A percentile compares a stretch with the other conserved stretches of the same genome.
Conservation (phyloP, 352 stramenopile species). For the Saprolegnia diclina region DNA sequence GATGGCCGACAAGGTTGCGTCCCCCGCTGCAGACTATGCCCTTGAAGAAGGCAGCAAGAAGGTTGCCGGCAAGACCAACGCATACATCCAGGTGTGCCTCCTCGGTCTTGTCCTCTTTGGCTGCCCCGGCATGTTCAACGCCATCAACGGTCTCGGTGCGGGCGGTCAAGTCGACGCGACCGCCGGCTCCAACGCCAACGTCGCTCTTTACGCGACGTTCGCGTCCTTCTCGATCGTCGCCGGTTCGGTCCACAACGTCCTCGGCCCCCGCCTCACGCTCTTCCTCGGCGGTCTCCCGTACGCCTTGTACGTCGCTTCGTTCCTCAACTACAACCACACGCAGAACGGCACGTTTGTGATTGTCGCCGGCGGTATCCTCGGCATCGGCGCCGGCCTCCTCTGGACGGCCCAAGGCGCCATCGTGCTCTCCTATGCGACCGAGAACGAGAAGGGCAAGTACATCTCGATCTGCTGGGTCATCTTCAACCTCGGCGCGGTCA, state of each 20-base stretch:
- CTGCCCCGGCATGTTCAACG: slow-evolving; percentile 48
- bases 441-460: slow-evolving; percentile 40
- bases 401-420: slow-evolving; percentile 73
- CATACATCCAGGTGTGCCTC: slow-evolving; percentile 31
- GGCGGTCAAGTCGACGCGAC: slow-evolving; percentile 34
- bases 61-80: background rate
- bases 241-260: slow-evolving; percentile 40
- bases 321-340: slow-evolving; percentile 28
- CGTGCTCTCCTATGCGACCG: slow-evolving; percentile 49
- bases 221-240: slow-evolving; percentile 44
- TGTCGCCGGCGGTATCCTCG: slow-evolving; percentile 30
- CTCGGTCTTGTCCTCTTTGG: slow-evolving; percentile 44
- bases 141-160: slow-evolving; percentile 40
- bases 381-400: slow-evolving; percentile 54
- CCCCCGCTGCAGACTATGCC: background rate
- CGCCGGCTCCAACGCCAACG: slow-evolving; percentile 37
- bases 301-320: slow-evolving; percentile 39
- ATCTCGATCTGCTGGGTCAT: slow-evolving; percentile 75
- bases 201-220: slow-evolving; percentile 55
- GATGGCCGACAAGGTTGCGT: background rate
- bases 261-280: slow-evolving; percentile 43
- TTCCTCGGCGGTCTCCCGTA: slow-evolving; percentile 57
- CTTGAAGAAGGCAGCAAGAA: background rate
- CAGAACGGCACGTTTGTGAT: background rate
- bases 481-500: slow-evolving; percentile 64